A percentile compares a stretch with the other conserved stretches of the same genome.
These are phyloP conservation scores for Ophiostoma ulmi DNA, from an alignment of 2,329 filamentous ascomycete genomes.

Conservation along the genomic window DNA sequence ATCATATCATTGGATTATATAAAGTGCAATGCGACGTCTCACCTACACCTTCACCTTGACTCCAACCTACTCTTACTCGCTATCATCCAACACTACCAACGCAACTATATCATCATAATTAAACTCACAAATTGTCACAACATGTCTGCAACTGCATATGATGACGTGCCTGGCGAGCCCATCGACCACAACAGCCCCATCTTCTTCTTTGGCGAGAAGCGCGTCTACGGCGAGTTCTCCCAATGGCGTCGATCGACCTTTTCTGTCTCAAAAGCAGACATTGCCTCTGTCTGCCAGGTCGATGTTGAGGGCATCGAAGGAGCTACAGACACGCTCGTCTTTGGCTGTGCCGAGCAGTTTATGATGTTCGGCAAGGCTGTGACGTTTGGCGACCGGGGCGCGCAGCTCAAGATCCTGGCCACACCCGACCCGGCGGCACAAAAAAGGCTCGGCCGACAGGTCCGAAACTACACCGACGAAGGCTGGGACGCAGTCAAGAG, in stretches of 20 bases:
- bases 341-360: slow-evolving; percentile 39
- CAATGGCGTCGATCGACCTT: slow-evolving; percentile 35
- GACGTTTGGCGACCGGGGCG: slow-evolving; percentile 33
- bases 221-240: slow-evolving; percentile 34
- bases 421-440: slow-evolving; percentile 20
- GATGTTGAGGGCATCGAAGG: slow-evolving; percentile 17
- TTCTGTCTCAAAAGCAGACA: slow-evolving; percentile 30
- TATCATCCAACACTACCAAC: too few relatives aligned
- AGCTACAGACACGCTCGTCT: slow-evolving; percentile 29
- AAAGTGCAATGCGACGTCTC: neutral
- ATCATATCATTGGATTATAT: neutral
- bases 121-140: neutral
- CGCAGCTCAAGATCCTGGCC: slow-evolving; percentile 14
- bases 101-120: neutral
- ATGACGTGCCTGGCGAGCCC: slow-evolving; percentile 15
- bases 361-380: slow-evolving; percentile 42
- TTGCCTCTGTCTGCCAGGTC: slow-evolving; percentile 31
- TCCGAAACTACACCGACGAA: slow-evolving; percentile 20
- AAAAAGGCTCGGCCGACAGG: slow-evolving; percentile 24
- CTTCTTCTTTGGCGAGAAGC: slow-evolving; percentile 35
- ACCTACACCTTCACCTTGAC: neutral
- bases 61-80: too few relatives aligned
- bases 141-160: neutral
- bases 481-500: slow-evolving; percentile 38
- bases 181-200: slow-evolving; percentile 21